phyloP scores from a whole-genome alignment of 2,329 filamentous ascomycete species.

The Ophiocordyceps unilateralis region DNA sequence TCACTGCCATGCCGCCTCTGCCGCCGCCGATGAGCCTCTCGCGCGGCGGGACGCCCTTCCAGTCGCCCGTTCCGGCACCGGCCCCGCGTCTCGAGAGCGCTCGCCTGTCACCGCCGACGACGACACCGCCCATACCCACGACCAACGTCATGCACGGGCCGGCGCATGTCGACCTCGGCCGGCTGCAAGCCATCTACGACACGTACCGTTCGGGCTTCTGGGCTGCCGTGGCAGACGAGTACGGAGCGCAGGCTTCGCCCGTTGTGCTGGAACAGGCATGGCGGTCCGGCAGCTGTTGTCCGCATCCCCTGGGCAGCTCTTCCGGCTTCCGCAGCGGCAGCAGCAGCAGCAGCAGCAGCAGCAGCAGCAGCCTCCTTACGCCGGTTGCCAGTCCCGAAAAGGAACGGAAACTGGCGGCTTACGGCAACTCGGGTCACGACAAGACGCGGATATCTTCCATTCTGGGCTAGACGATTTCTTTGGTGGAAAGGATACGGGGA shows the following conservation, averaged over 20 bases:
- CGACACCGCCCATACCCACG: slow-evolving; percentile 1
- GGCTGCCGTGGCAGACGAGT: slow-evolving; percentile 53
- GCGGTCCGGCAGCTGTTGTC: slow-evolving; percentile 29
- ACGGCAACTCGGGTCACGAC: slow-evolving; percentile 23
- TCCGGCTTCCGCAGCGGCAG: slow-evolving; percentile 19
- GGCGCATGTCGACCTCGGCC: slow-evolving; percentile 41
- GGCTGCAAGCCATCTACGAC: slow-evolving; percentile 54
- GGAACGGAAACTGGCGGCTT: slow-evolving; percentile 21
- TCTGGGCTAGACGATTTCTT: slow-evolving; percentile 16
- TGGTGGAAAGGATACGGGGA: too few species aligned
- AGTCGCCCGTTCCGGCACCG: slow-evolving; percentile 17
- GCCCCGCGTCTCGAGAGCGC: slow-evolving; percentile 45
- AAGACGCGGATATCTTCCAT: slow-evolving; percentile 47
- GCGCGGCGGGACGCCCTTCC: slow-evolving; percentile 11
- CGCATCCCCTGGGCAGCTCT: slow-evolving; percentile 12
- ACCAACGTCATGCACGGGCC: slow-evolving; percentile 11
- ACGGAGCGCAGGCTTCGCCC: slow-evolving; percentile 45
- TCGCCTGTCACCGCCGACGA: slow-evolving; percentile 23
- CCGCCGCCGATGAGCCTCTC: slow-evolving; percentile 24
- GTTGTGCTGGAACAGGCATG: slow-evolving; percentile 55
- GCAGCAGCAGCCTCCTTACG: slow-evolving; percentile 29
- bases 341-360: too few species aligned
- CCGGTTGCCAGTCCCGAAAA: slow-evolving; percentile 33
- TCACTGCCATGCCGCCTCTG: slow-evolving; percentile 10
- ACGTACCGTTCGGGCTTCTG: slow-evolving; percentile 57